A percentile compares a stretch with the other conserved stretches of the same genome.
These are phyloP conservation scores for Trematosphaeria pertusa DNA, from an alignment of 2,329 filamentous ascomycete genomes.

Conservation along the genomic window DNA sequence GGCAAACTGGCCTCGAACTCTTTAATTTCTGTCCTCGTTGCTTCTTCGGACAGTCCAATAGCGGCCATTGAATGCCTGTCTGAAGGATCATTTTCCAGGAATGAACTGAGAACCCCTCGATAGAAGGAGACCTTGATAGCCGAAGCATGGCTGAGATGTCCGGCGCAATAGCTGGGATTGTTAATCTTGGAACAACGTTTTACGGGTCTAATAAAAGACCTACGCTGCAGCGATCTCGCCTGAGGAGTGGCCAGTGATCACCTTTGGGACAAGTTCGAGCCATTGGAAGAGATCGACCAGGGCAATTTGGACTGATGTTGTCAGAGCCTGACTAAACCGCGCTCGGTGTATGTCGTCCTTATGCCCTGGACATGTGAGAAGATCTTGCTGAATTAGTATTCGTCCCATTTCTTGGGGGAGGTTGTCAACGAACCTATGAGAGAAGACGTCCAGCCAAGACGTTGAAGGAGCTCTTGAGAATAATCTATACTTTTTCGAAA, in stretches of 20 bases:
- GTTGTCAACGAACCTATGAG: background rate
- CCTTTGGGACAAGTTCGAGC: slow-evolving; percentile 12
- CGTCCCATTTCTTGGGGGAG: background rate
- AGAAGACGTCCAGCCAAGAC: slow-evolving; percentile 1
- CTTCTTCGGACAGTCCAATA: slow-evolving; percentile 6
- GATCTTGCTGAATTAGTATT: background rate
- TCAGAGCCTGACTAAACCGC: slow-evolving; percentile 21
- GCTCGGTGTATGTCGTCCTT: background rate
- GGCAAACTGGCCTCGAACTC: background rate
- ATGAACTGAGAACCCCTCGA: slow-evolving; percentile 3
- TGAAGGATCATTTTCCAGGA: background rate
- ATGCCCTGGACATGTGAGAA: background rate
- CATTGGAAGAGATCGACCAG: slow-evolving; percentile 21
- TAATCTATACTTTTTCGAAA: background rate
- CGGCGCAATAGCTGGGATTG: slow-evolving; percentile 2
- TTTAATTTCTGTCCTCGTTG: background rate
- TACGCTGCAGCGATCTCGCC: slow-evolving; percentile 32
- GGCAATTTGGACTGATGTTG: slow-evolving; percentile 22
- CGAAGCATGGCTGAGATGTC: background rate
- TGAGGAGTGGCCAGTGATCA: slow-evolving; percentile 26
- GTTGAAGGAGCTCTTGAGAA: background rate
- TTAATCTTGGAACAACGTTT: background rate
- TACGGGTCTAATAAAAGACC: background rate
- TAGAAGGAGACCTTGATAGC: slow-evolving; percentile 8
- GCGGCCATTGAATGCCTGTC: slow-evolving; percentile 7